A percentile compares a stretch with the other conserved stretches of the same genome.
These are phyloP conservation scores for Fagopyrum tataricum DNA, from an alignment of 148 eudicot genomes.

Conservation along the genomic window DNA sequence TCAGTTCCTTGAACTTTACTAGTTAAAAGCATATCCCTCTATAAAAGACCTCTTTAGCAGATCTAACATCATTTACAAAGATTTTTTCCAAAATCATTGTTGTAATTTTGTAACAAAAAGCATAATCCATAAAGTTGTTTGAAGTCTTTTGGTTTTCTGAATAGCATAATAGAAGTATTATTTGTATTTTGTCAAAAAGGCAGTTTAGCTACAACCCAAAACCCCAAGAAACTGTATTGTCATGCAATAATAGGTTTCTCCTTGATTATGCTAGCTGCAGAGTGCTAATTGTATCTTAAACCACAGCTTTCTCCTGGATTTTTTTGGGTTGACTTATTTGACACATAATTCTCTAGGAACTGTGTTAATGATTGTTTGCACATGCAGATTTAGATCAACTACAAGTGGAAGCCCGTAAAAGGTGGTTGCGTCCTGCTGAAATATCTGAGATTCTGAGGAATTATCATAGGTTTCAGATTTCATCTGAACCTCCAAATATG, in stretches of 20 bases:
- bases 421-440: slow-evolving; percentile 80
- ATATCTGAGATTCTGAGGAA: slow-evolving; percentile 64
- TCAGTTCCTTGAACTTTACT: background rate
- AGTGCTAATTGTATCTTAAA: background rate
- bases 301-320: background rate
- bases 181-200: background rate
- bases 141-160: background rate
- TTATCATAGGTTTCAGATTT: slow-evolving; percentile 37
- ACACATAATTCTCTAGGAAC: background rate
- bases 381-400: slow-evolving; percentile 48
- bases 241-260: background rate
- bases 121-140: background rate
- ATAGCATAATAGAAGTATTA: background rate
- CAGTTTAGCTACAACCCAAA: background rate
- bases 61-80: background rate
- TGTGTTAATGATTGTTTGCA: background rate
- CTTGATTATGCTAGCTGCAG: background rate
- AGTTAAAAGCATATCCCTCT: background rate
- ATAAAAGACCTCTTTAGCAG: background rate
- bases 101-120: background rate
- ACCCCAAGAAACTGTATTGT: background rate
- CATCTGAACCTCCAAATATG: slow-evolving; percentile 48
- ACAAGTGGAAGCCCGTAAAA: slow-evolving; percentile 52
- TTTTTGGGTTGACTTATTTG: background rate
- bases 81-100: background rate